Percentiles rank a stretch among this genome's conserved stretches.
phyloP scores from a whole-genome alignment of 352 stramenopile species.

The Pythium aquatile region DNA sequence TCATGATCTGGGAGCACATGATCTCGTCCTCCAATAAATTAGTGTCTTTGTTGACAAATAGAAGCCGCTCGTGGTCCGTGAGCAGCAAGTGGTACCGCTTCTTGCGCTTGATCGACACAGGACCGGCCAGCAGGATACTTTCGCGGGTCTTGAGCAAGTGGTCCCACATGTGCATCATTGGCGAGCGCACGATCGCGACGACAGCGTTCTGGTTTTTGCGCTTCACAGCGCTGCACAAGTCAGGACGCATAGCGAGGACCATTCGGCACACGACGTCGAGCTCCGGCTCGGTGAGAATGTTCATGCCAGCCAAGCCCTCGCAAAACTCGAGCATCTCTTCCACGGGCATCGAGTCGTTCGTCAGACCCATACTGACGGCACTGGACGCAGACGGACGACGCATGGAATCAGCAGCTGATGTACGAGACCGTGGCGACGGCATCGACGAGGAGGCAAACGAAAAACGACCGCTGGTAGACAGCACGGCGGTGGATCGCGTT shows the following conservation, averaged over 20 bases:
- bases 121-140: conserved; percentile 74
- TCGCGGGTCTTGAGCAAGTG: conserved; percentile 81
- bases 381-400: conserved; percentile 25
- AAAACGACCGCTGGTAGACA: conserved; percentile 45
- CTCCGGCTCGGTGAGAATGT: conserved; percentile 58
- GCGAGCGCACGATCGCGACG: conserved; percentile 77
- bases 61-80: conserved; percentile 79
- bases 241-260: conserved; percentile 69
- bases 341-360: conserved; percentile 54
- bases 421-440: conserved; percentile 45
- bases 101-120: conserved; percentile 81
- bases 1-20: conserved; percentile 87
- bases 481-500: conserved; percentile 37
- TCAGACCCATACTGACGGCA: conserved; percentile 27
- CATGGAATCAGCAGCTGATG: conserved; percentile 18
- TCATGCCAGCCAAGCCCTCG: conserved; percentile 52
- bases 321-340: conserved; percentile 88
- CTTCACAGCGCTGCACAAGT: conserved; percentile 74
- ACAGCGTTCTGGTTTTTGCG: conserved; percentile 82
- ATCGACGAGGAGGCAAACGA: conserved; percentile 73
- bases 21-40: conserved; percentile 89
- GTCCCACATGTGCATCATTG: conserved; percentile 83
- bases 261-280: conserved; percentile 77
- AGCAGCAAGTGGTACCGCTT: conserved; percentile 83
- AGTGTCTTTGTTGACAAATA: conserved; percentile 88